Evolutionary conservation across 768 basidiomycete species (phyloP).

Genomic region (Russula olivacea): DNA sequence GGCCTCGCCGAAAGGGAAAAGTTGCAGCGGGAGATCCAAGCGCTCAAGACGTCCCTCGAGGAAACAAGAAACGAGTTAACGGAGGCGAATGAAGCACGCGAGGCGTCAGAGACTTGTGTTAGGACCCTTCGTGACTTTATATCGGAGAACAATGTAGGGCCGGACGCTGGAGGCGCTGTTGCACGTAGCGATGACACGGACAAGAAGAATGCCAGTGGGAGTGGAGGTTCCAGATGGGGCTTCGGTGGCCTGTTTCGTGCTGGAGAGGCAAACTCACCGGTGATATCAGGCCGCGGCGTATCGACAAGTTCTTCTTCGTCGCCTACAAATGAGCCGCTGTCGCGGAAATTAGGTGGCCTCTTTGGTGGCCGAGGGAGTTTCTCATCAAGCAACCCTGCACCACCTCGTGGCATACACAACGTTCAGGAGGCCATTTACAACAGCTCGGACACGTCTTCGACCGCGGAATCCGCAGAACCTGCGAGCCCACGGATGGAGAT

Average conservation of each 20-base stretch:
- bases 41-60: constrained; percentile 54
- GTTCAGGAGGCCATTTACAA: constrained; percentile 42
- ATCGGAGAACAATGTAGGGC: constrained; percentile 62
- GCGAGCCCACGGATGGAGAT: constrained; percentile 41
- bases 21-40: constrained; percentile 53
- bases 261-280: constrained; percentile 14
- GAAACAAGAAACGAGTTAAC: constrained; percentile 58
- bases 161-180: constrained; percentile 13
- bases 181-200: constrained; percentile 16
- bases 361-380: constrained; percentile 54
- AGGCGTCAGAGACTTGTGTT: constrained; percentile 83
- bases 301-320: constrained; percentile 7
- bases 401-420: constrained; percentile 29
- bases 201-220: constrained; percentile 24
- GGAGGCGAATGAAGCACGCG: constrained; percentile 77
- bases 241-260: constrained; percentile 24
- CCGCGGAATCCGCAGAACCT: constrained; percentile 45
- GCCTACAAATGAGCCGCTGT: constrained; percentile 16
- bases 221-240: constrained; percentile 23
- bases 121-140: constrained; percentile 80
- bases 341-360: constrained; percentile 62
- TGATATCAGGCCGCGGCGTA: constrained; percentile 12
- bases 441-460: constrained; percentile 53
- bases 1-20: constrained; percentile 43
- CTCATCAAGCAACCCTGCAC: constrained; percentile 40